Conservation (phyloP, 2,329 filamentous ascomycete genomes). For the Blastomyces percursus region DNA sequence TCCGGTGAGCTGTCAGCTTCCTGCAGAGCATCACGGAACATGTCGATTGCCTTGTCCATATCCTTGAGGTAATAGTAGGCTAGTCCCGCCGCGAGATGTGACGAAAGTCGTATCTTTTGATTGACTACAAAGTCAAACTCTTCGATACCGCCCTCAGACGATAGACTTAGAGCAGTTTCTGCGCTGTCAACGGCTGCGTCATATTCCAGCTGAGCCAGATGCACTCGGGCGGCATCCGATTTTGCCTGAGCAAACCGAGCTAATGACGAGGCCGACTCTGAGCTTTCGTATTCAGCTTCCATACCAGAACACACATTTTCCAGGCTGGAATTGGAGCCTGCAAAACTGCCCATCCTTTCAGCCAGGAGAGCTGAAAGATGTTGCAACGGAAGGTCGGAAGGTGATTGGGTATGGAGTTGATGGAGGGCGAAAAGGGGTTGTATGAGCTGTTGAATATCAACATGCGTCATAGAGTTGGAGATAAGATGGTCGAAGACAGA, state of each 20-base stretch:
- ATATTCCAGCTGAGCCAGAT: conserved; percentile 58
- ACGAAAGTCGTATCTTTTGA: conserved; percentile 63
- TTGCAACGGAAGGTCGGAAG: conserved; percentile 58
- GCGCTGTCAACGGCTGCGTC: conserved; percentile 65
- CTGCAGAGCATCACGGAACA: conserved; percentile 68
- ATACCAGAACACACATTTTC: conserved; percentile 56
- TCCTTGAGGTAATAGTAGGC: conserved; percentile 62
- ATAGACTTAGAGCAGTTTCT: conserved; percentile 68
- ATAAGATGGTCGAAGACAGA: conserved; percentile 75
- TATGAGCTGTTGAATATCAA: conserved; percentile 54
- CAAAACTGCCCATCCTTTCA: conserved; percentile 64
- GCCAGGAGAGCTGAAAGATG: conserved; percentile 73
- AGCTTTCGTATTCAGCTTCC: conserved; percentile 73
- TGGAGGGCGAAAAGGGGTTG: conserved; percentile 81
- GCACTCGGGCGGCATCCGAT: conserved; percentile 73
- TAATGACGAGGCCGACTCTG: conserved; percentile 64
- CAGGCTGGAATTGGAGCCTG: conserved; percentile 52
- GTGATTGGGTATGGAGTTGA: conserved; percentile 62
- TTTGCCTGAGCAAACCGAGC: conserved; percentile 71
- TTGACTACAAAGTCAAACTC: conserved; percentile 52
- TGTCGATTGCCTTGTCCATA: conserved; percentile 59
- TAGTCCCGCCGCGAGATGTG: conserved; percentile 74
- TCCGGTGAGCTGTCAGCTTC: conserved; percentile 70
- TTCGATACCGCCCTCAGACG: conserved; percentile 58
- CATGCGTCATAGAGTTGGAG: conserved; percentile 41